Evolutionary conservation across 192 early-diverging fungal genomes (phyloP).

Genomic region (Geranomyces michiganensis): DNA sequence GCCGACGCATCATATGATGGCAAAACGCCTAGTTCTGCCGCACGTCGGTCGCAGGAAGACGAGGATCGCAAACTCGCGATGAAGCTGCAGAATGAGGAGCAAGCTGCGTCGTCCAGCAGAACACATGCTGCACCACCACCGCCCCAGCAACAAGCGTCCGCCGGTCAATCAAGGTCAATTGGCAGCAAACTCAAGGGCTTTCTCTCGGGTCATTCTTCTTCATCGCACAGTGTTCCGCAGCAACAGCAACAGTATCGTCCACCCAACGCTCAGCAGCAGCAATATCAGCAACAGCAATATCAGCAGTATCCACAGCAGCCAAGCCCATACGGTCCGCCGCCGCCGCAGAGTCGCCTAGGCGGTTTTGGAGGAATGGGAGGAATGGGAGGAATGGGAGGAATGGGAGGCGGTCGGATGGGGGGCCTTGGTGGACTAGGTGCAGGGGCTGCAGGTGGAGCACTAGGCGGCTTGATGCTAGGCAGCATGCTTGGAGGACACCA

Average conservation of each 20-base stretch:
- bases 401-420: not conserved
- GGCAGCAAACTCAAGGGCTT: not conserved
- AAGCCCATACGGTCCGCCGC: not conserved
- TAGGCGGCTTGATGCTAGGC: not conserved
- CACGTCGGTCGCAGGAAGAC: not conserved
- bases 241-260: not conserved
- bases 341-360: not conserved
- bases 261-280: not conserved
- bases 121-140: not conserved
- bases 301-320: not conserved
- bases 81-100: constrained; percentile 4
- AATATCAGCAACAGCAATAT: too few species aligned
- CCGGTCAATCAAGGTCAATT: not conserved
- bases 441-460: not conserved
- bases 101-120: not conserved
- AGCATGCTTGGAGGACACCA: not conserved
- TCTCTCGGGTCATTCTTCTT: not conserved
- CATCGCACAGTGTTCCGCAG: not conserved
- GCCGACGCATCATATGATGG: not conserved
- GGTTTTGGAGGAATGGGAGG: not conserved
- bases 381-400: not conserved
- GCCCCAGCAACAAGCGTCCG: not conserved
- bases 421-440: constrained; percentile 1
- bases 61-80: not conserved
- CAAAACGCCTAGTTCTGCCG: not conserved